phyloP scores from a whole-genome alignment of 129 eudicot genomes.

The Flaveria bidentis region DNA sequence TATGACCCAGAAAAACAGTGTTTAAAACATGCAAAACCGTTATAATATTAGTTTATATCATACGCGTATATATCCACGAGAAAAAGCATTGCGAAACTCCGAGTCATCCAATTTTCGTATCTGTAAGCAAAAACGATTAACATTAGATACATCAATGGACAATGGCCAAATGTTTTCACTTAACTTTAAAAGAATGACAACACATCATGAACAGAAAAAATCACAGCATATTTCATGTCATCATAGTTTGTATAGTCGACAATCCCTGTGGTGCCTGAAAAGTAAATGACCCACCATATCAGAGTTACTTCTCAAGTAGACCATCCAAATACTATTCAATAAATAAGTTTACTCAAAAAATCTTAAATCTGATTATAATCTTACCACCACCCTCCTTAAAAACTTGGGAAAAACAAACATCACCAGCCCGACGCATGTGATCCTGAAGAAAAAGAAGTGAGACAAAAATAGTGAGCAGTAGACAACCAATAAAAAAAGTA shows the following conservation, averaged over 20 bases:
- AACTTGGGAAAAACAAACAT: slow-evolving; percentile 92
- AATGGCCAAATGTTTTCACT: neutral
- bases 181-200: slow-evolving; percentile 4
- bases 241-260: slow-evolving; percentile 92
- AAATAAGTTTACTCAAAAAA: neutral
- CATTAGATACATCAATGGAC: neutral
- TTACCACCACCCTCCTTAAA: slow-evolving; percentile 90
- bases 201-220: neutral
- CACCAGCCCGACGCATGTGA: slow-evolving; percentile 97
- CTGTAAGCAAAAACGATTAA: slow-evolving; percentile 35
- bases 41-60: slow-evolving; percentile 14
- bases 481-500: neutral
- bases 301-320: neutral
- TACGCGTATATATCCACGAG: slow-evolving; percentile 80
- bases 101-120: slow-evolving; percentile 88
- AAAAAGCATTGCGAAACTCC: slow-evolving; percentile 81
- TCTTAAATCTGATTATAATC: slow-evolving; percentile 14
- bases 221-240: slow-evolving; percentile 96
- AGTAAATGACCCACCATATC: neutral
- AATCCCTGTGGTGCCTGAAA: slow-evolving; percentile 86
- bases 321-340: neutral
- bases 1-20: neutral
- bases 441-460: slow-evolving; percentile 51
- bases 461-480: neutral
- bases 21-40: neutral